Evolutionary conservation across 352 stramenopile species (phyloP).

Genomic region (Phytopythium delawarense): DNA sequence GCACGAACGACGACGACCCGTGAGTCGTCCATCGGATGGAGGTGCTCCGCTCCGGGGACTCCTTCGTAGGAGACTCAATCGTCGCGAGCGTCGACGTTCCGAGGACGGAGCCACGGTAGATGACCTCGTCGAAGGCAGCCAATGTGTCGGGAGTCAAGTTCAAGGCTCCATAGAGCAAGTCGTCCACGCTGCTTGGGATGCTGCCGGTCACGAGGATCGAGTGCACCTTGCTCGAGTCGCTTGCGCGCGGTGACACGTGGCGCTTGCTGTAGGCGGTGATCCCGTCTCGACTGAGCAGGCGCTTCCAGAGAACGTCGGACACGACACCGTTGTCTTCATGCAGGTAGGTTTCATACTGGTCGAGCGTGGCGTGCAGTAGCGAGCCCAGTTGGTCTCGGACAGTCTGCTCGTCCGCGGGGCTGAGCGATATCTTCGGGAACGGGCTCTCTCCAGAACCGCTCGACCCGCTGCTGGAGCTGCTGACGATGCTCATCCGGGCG

Average conservation of each 20-base stretch:
- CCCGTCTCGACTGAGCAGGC: neutral
- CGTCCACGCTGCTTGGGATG: neutral
- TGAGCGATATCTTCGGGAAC: slow-evolving; percentile 26
- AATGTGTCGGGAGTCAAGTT: neutral
- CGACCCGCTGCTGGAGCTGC: neutral
- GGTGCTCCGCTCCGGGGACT: neutral
- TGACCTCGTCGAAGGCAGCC: neutral
- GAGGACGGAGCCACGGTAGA: neutral
- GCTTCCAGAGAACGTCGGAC: neutral
- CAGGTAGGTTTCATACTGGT: slow-evolving; percentile 22
- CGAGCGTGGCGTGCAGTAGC: slow-evolving; percentile 15
- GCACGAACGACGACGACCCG: neutral
- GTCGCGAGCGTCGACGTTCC: neutral
- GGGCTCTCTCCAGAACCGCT: slow-evolving; percentile 5
- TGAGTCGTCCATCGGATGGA: neutral
- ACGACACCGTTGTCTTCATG: slow-evolving; percentile 13
- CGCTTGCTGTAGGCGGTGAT: slow-evolving; percentile 3
- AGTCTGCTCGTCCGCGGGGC: slow-evolving; percentile 15
- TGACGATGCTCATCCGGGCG: neutral
- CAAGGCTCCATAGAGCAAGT: neutral
- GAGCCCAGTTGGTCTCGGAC: slow-evolving; percentile 16
- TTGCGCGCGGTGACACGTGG: neutral
- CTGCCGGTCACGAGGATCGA: slow-evolving; percentile 1
- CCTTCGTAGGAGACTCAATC: neutral
- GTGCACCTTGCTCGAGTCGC: slow-evolving; percentile 4